phyloP scores from a whole-genome alignment of 768 basidiomycete genomes.

The Sutorius australiensis region DNA sequence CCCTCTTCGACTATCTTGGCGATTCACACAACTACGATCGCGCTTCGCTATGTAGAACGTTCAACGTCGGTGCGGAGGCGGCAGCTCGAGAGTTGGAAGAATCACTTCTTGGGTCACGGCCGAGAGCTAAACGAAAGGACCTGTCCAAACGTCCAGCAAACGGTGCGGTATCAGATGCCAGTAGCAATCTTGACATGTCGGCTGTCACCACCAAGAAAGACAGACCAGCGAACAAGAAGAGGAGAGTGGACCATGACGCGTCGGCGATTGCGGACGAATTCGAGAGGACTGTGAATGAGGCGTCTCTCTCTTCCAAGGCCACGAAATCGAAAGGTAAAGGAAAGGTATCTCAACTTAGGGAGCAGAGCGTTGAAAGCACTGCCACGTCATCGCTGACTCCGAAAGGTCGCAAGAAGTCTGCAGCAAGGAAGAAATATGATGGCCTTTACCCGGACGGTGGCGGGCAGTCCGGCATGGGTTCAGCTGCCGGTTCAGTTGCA shows the following conservation, averaged over 20 bases:
- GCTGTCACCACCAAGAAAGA: constrained; percentile 32
- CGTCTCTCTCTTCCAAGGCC: constrained; percentile 35
- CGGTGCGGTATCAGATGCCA: constrained; percentile 50
- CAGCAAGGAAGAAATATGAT: constrained; percentile 55
- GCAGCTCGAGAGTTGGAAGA: constrained; percentile 57
- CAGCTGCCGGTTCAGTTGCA: constrained; percentile 46
- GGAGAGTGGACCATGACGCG: constrained; percentile 51
- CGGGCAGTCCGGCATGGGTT: constrained; percentile 46
- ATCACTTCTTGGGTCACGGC: constrained; percentile 42
- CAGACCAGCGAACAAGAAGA: constrained; percentile 54
- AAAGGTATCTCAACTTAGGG: constrained; percentile 45
- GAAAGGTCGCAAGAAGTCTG: constrained; percentile 55
- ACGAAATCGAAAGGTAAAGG: constrained; percentile 49
- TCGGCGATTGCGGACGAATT: constrained; percentile 44
- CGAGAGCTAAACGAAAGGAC: constrained; percentile 42
- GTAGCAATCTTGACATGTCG: constrained; percentile 53
- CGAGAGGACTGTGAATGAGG: constrained; percentile 40
- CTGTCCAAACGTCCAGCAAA: constrained; percentile 48
- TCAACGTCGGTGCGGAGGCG: constrained; percentile 44
- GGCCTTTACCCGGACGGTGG: constrained; percentile 48
- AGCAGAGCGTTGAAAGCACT: constrained; percentile 56
- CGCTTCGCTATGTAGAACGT: constrained; percentile 19
- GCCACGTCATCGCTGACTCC: constrained; percentile 38
- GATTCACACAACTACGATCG: constrained; percentile 25
- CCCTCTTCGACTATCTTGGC: constrained; percentile 29